Conservation (phyloP, 108 stramenopile genomes). For the Fistulifera solaris region DNA sequence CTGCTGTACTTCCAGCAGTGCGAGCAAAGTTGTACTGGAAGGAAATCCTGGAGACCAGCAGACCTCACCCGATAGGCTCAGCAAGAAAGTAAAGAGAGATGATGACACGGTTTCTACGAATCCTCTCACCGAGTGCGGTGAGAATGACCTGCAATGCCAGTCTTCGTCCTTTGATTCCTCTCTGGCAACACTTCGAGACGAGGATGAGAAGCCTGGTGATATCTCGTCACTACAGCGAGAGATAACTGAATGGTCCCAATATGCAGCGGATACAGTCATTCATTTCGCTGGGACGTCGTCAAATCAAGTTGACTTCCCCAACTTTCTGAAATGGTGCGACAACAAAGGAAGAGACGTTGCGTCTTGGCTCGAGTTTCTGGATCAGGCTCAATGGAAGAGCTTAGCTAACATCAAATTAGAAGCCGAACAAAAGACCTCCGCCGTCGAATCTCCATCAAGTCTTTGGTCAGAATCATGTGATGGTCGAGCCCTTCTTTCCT, state of each 20-base stretch:
- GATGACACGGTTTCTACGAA: neutral
- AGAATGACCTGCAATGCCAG: neutral
- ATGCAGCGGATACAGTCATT: slow-evolving; percentile 59
- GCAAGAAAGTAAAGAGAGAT: neutral
- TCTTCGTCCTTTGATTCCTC: slow-evolving; percentile 30
- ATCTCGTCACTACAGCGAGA: slow-evolving; percentile 32
- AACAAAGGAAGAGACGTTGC: slow-evolving; percentile 61
- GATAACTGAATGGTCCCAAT: slow-evolving; percentile 60
- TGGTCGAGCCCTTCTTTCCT: slow-evolving; percentile 53
- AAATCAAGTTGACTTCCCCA: slow-evolving; percentile 31
- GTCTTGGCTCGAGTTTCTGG: slow-evolving; percentile 82
- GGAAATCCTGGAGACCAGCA: neutral
- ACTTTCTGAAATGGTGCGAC: slow-evolving; percentile 69
- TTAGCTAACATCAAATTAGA: slow-evolving; percentile 11
- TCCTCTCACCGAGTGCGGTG: neutral
- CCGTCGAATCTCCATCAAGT: too few relatives aligned
- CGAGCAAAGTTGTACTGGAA: neutral
- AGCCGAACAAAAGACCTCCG: slow-evolving; percentile 4
- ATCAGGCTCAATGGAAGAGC: slow-evolving; percentile 65
- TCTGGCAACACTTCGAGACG: slow-evolving; percentile 16
- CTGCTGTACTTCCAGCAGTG: slow-evolving; percentile 1
- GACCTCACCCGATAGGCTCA: neutral
- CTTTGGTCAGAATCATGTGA: slow-evolving; percentile 8
- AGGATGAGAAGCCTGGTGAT: slow-evolving; percentile 12
- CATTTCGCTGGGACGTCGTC: slow-evolving; percentile 15